Evolutionary conservation across 2,329 filamentous ascomycete species (phyloP).

Genomic region (Berkeleyomyces rouxiae): DNA sequence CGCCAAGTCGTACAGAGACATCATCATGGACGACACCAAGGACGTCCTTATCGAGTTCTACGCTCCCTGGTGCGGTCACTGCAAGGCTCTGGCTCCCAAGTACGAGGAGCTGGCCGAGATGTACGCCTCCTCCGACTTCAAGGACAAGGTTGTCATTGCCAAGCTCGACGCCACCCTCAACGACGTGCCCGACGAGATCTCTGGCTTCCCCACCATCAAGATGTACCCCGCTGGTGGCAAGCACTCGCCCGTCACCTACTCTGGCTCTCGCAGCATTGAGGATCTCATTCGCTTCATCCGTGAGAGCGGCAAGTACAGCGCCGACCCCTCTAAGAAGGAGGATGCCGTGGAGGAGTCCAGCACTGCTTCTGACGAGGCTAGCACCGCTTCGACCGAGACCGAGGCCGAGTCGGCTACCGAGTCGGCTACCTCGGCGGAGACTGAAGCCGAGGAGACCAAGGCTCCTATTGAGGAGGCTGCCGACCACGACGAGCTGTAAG

Average conservation of each 20-base stretch:
- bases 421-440: conserved; percentile 25
- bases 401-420: conserved; percentile 19
- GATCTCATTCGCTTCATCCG: conserved; percentile 84
- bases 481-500: conserved; percentile 63
- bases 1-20: conserved; percentile 79
- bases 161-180: conserved; percentile 96
- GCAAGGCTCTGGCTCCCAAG: conserved; percentile 92
- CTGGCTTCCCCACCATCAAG: conserved; percentile 99
- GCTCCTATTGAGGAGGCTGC: conserved; percentile 21
- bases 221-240: conserved; percentile 86
- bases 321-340: conserved; percentile 40
- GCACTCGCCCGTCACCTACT: conserved; percentile 70
- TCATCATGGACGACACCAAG: conserved; percentile 87
- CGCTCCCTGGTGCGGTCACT: conserved; percentile 98
- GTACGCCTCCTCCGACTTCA: conserved; percentile 64
- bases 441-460: conserved; percentile 25
- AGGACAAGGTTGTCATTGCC: conserved; percentile 75
- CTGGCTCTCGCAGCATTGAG: conserved; percentile 72
- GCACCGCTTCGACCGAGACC: conserved; percentile 30
- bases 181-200: conserved; percentile 91
- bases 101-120: conserved; percentile 79
- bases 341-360: conserved; percentile 34
- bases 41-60: conserved; percentile 98
- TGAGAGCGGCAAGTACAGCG: conserved; percentile 85
- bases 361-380: conserved; percentile 19